Percentiles rank a stretch among this genome's conserved stretches.
phyloP scores from a whole-genome alignment of 2,329 filamentous ascomycete species.

The Venturia carpophila region DNA sequence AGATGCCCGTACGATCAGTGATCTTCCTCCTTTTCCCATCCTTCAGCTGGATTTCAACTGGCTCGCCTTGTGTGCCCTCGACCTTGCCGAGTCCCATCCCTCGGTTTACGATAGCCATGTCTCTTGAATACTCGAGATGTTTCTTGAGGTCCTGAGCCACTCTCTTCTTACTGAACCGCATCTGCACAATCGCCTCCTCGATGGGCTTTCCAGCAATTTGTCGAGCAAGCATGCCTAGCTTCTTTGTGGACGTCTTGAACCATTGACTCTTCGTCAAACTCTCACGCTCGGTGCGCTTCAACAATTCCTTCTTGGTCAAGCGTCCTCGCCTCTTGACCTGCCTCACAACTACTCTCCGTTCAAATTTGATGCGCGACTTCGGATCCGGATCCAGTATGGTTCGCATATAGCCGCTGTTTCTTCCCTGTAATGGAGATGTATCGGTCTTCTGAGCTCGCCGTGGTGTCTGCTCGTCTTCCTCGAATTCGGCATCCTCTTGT shows the following conservation, averaged over 20 bases:
- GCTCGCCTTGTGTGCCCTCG: conserved; percentile 26
- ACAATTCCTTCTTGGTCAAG: conserved; percentile 55
- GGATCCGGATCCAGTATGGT: conserved; percentile 69
- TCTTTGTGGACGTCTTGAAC: conserved; percentile 84
- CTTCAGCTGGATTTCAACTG: conserved; percentile 60
- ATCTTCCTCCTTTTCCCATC: conserved; percentile 66
- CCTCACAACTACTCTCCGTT: conserved; percentile 76
- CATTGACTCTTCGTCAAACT: conserved; percentile 56
- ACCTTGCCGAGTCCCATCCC: conserved; percentile 68
- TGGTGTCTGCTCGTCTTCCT: conserved; percentile 21
- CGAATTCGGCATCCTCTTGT: conserved; percentile 18
- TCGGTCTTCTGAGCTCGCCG: conserved; percentile 19
- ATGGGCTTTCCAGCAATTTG: conserved; percentile 93
- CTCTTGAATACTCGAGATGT: conserved; percentile 72
- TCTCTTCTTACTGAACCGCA: conserved; percentile 94
- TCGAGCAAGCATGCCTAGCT: conserved; percentile 73
- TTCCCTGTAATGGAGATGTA: conserved; percentile 21
- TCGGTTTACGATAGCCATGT: conserved; percentile 67
- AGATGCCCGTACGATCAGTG: conserved; percentile 70
- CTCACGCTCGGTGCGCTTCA: conserved; percentile 58
- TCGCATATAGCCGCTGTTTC: conserved; percentile 49
- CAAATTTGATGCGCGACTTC: conserved; percentile 61
- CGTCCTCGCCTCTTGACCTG: conserved; percentile 62
- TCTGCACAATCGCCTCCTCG: conserved; percentile 87
- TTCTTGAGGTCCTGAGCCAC: conserved; percentile 70